Conservation (phyloP, 495 filamentous ascomycete genomes). For the Clohesyomyces aquaticus region DNA sequence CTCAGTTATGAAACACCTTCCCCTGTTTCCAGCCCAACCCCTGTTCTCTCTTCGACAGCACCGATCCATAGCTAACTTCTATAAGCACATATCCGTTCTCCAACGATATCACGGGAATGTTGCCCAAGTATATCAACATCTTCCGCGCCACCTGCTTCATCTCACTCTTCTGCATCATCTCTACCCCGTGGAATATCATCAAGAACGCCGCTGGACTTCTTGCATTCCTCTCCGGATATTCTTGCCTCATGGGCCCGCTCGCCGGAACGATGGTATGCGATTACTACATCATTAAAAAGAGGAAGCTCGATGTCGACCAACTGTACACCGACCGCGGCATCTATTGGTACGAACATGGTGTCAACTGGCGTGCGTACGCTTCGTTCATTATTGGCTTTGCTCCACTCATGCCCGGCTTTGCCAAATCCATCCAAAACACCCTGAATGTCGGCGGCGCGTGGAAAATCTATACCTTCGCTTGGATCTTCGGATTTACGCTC, state of each 20-base stretch:
- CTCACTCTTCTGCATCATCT: conserved; percentile 50
- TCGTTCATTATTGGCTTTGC: conserved; percentile 51
- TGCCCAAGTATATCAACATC: conserved; percentile 52
- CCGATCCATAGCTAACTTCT: too few relatives aligned
- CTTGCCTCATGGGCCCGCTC: conserved; percentile 54
- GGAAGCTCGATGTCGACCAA: conserved; percentile 46
- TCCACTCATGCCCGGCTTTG: conserved; percentile 52
- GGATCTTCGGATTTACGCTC: conserved; percentile 48
- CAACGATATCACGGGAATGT: conserved; percentile 50
- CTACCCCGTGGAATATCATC: conserved; percentile 58
- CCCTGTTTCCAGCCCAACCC: too few relatives aligned
- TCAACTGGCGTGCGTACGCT: conserved; percentile 50
- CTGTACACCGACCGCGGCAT: conserved; percentile 50
- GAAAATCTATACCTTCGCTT: conserved; percentile 50
- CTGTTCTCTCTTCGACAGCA: too few relatives aligned
- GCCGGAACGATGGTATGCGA: conserved; percentile 54
- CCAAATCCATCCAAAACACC: conserved; percentile 41
- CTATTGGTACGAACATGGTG: conserved; percentile 52
- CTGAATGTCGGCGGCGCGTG: conserved; percentile 50
- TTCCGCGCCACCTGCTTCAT: conserved; percentile 48
- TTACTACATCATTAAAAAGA: conserved; percentile 51
- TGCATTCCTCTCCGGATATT: conserved; percentile 54
- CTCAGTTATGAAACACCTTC: too few relatives aligned
- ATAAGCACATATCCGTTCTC: conserved; percentile 50
- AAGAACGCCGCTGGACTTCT: conserved; percentile 51